Evolutionary conservation across 2,329 filamentous ascomycete genomes (phyloP).

Genomic region (Clarireedia sp.): DNA sequence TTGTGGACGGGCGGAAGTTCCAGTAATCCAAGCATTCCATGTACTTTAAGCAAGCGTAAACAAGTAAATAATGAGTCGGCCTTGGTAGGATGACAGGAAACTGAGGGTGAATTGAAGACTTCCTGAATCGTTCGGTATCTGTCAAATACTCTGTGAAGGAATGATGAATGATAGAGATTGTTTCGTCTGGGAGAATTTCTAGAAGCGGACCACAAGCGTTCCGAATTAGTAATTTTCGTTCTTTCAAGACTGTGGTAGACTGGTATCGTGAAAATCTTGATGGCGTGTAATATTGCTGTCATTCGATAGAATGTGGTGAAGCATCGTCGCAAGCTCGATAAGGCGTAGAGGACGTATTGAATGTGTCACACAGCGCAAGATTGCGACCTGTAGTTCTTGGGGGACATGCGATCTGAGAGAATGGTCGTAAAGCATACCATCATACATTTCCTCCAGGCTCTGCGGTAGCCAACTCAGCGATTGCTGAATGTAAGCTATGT

Average conservation of each 20-base stretch:
- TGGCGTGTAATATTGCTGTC: no score
- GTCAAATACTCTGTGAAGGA: conserved; percentile 40
- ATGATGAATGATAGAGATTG: conserved; percentile 38
- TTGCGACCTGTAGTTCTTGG: conserved; percentile 14
- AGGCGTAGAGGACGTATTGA: conserved; percentile 18
- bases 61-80: no score
- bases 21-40: no score
- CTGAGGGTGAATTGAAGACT: background rate
- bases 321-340: background rate
- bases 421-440: conserved; percentile 16
- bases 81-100: background rate
- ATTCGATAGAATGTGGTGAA: background rate
- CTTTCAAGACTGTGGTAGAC: background rate
- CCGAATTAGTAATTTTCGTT: conserved; percentile 26
- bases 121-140: conserved; percentile 13
- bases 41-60: no score
- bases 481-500: background rate
- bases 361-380: conserved; percentile 16
- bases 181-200: conserved; percentile 39
- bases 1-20: no score
- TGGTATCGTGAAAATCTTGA: no score
- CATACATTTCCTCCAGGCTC: conserved; percentile 24
- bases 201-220: conserved; percentile 35
- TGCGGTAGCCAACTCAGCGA: conserved; percentile 8
- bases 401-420: background rate